Evolutionary conservation across 75 land plant species (phyloP), one percentile per base, ranked within the genome.

Genomic region (Picea sitchensis): DNA sequence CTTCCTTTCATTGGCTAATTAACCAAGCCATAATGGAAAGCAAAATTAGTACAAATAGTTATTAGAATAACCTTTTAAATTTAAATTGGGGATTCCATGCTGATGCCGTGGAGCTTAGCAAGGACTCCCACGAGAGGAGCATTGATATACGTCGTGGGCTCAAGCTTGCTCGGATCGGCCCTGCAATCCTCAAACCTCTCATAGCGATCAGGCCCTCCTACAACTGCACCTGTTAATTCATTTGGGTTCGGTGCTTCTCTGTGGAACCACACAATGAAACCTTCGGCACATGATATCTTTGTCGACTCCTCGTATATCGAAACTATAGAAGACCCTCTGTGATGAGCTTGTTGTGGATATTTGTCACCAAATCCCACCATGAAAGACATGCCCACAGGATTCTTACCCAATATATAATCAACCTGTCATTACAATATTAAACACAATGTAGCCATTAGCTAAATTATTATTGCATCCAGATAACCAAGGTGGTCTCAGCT

Each of bases 61-160:
- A 51, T 9, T 9, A 11, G 12, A 1, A 51, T 51, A 51, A 9
- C 12, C 11, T 51, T 51, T 51, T 1, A 51, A 51, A 51, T 51
- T 51, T 51, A 9, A 51, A 51, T 51, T 1, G 56, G 56, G 9
- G 12, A 51, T 51, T 51, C 11, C 56, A 51, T 51, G 56, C 12
- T 51, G 56, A 51, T 51, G 59, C 54, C 57, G 3, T 87, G 86
- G 47, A 93, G 88, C 77, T 65, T 83, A 14, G 91, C 90, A 0
- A 93, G 84, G 17, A 82, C 82, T 31, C 94, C 98, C 4, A 93
- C 89, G 0, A 93, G 78, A 21, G 89, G 84, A 26, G 98, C 91
- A 73, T 95, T 95, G 73, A 90, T 68, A 83, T 95, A 95, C 11
- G 96, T 94, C 64, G 82, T 71, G 1, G 98, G 98, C 81, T 95